Conservation (phyloP, 1,139 yeast species). For the Pichia sp. region DNA sequence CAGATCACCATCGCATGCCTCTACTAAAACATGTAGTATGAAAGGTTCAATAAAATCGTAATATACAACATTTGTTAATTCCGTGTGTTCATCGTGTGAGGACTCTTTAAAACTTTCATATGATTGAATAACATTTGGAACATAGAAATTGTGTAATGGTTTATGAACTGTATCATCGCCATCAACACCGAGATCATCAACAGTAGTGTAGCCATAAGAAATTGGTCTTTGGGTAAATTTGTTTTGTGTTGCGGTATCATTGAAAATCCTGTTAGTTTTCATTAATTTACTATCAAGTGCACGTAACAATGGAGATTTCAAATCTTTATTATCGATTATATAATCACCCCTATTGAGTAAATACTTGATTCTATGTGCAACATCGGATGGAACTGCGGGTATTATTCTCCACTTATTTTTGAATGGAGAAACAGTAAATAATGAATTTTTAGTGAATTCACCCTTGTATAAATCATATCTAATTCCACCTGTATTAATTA, state of each 20-base stretch:
- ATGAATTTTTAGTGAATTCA: constrained; percentile 71
- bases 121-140: constrained; percentile 70
- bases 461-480: constrained; percentile 88
- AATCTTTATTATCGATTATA: constrained; percentile 29
- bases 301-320: constrained; percentile 24
- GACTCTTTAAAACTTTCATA: constrained; percentile 14
- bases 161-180: constrained; percentile 89
- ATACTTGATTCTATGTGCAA: constrained; percentile 44
- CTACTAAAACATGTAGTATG: constrained; percentile 50
- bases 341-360: constrained; percentile 46
- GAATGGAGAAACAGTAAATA: constrained; percentile 83
- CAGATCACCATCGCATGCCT: constrained; percentile 21
- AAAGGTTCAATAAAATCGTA: constrained; percentile 68
- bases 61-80: constrained; percentile 63
- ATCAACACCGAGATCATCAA: constrained; percentile 72
- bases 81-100: constrained; percentile 18
- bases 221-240: neutral
- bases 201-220: constrained; percentile 64
- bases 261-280: neutral
- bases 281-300: constrained; percentile 11
- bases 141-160: constrained; percentile 48
- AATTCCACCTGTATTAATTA: constrained; percentile 83
- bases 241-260: neutral
- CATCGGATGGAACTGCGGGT: constrained; percentile 41
- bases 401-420: constrained; percentile 67